A percentile compares a stretch with the other conserved stretches of the same genome.
Conservation (phyloP, 164 flowering plant genomes). For the grape (Vitis vinifera) region DNA sequence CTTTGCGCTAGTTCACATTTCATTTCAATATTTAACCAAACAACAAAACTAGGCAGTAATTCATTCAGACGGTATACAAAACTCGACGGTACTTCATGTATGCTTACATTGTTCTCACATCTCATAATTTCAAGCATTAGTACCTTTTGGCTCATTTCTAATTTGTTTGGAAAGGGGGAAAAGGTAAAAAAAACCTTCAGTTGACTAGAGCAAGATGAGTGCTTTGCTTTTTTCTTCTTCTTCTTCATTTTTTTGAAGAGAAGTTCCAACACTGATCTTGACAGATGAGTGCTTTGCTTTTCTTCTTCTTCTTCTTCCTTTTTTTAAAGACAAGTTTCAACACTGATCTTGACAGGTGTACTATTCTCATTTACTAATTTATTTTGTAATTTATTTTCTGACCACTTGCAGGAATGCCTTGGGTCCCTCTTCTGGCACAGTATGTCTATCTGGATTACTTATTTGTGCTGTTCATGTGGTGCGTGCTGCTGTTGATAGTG, state of each 20-base stretch:
- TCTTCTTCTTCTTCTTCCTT: too few species aligned
- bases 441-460: conserved; percentile 77
- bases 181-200: background rate
- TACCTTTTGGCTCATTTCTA: too few species aligned
- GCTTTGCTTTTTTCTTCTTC: background rate
- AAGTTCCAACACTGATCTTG: background rate
- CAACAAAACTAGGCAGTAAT: too few species aligned
- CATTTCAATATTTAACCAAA: too few species aligned
- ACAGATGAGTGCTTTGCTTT: background rate
- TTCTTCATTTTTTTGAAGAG: background rate
- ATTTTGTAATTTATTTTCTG: background rate
- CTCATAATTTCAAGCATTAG: too few species aligned
- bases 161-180: too few species aligned
- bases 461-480: conserved; percentile 57
- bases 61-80: too few species aligned
- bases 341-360: background rate
- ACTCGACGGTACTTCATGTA: too few species aligned
- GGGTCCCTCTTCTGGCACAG: conserved; percentile 79
- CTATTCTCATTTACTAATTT: background rate
- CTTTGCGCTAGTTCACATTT: too few species aligned
- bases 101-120: too few species aligned
- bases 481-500: conserved; percentile 72
- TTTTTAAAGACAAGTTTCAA: background rate
- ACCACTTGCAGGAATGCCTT: conserved; percentile 64
- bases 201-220: background rate